A percentile compares a stretch with the other conserved stretches of the same genome.
Conservation (phyloP, 768 basidiomycete genomes). For the Tylopilus sp. region DNA sequence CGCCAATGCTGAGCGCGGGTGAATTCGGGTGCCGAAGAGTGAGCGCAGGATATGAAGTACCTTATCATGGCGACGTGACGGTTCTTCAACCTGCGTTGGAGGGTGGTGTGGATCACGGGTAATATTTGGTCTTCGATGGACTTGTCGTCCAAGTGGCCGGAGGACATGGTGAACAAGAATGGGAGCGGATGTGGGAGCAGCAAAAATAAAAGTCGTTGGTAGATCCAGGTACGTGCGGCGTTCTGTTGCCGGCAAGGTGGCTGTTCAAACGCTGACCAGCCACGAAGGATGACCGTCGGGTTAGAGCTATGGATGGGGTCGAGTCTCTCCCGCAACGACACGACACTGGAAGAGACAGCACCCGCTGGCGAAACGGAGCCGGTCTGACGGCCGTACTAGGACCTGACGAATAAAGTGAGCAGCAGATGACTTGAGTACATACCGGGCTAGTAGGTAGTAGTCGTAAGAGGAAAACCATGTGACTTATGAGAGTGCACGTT, state of each 20-base stretch:
- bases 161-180: background rate
- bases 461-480: too few relatives aligned
- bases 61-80: conserved; percentile 6
- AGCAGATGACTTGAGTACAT: too few relatives aligned
- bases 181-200: background rate
- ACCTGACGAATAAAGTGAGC: too few relatives aligned
- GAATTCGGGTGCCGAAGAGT: background rate
- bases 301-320: too few relatives aligned
- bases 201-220: background rate
- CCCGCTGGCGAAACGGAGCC: too few relatives aligned
- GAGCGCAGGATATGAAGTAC: background rate
- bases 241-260: background rate
- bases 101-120: background rate
- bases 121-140: background rate
- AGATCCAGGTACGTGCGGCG: background rate
- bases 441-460: too few relatives aligned
- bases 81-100: background rate
- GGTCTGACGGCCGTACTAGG: too few relatives aligned
- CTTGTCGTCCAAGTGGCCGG: background rate
- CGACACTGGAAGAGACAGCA: too few relatives aligned
- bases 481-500: too few relatives aligned
- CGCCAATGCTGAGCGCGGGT: background rate
- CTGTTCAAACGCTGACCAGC: too few relatives aligned
- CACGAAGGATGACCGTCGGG: too few relatives aligned
- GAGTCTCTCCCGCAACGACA: too few relatives aligned